A percentile compares a stretch with the other conserved stretches of the same genome.
phyloP scores from a whole-genome alignment of 345 rosid genomes.

The Corchorus olitorius region DNA sequence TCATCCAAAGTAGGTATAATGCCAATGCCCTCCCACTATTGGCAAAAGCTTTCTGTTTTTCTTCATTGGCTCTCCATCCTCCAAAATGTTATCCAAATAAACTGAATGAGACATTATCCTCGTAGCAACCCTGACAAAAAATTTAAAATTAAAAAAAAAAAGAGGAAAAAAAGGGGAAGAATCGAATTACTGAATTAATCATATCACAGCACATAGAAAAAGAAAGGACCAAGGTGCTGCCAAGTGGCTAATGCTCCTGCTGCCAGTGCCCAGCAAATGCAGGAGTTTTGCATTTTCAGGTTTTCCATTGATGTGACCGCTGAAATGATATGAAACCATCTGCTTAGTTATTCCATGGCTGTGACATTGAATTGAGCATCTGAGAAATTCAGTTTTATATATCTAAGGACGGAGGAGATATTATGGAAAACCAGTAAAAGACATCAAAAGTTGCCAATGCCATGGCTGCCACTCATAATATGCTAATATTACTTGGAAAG shows the following conservation, averaged over 20 bases:
- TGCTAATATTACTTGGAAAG: too few species aligned
- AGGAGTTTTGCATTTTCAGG: neutral
- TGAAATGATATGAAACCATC: neutral
- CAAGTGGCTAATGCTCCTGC: constrained; percentile 3
- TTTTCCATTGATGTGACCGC: neutral
- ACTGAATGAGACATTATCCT: constrained; percentile 31
- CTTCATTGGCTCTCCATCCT: neutral
- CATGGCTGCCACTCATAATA: neutral
- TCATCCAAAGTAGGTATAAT: constrained; percentile 9
- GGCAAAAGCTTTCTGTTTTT: constrained; percentile 16
- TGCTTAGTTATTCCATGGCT: neutral
- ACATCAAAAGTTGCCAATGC: neutral
- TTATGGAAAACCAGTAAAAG: too few species aligned
- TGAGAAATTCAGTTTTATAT: too few species aligned
- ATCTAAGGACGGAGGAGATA: too few species aligned
- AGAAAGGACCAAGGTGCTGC: neutral
- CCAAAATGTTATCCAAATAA: constrained; percentile 28
- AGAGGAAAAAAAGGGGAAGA: neutral
- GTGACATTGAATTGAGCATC: too few species aligned
- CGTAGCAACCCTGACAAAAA: constrained; percentile 23
- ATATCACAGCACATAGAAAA: neutral
- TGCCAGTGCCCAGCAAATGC: neutral
- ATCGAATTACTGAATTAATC: constrained; percentile 8
- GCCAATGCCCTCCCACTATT: constrained; percentile 22
- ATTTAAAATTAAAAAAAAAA: neutral